These are phyloP conservation scores for Penicillium italicum DNA, from an alignment of 2,329 filamentous ascomycete genomes.

Conservation along the genomic window DNA sequence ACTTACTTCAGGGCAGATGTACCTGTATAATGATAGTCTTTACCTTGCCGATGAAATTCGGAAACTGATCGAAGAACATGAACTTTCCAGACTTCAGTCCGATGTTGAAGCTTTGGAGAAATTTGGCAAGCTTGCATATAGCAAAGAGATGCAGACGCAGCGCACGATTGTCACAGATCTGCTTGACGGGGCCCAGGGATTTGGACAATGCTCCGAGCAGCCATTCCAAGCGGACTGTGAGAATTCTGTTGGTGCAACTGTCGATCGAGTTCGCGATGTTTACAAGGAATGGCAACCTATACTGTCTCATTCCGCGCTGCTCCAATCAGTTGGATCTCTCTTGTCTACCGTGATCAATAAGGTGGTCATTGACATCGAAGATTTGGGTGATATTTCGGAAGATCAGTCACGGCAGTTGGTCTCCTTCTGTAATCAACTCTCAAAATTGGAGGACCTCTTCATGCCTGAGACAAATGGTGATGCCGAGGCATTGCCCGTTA, in stretches of 20 bases:
- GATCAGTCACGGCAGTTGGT: slow-evolving; percentile 59
- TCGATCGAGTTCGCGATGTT: slow-evolving; percentile 56
- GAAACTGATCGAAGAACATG: slow-evolving; percentile 46
- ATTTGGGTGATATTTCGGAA: slow-evolving; percentile 62
- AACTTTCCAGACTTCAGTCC: slow-evolving; percentile 48
- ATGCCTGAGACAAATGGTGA: slow-evolving; percentile 40
- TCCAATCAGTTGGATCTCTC: slow-evolving; percentile 60
- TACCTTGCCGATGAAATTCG: slow-evolving; percentile 56
- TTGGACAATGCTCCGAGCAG: slow-evolving; percentile 56
- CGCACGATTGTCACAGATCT: slow-evolving; percentile 60
- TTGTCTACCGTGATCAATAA: slow-evolving; percentile 56
- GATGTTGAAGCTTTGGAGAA: slow-evolving; percentile 56
- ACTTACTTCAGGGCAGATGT: slow-evolving; percentile 55
- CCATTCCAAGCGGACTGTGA: slow-evolving; percentile 60
- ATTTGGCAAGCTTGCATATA: slow-evolving; percentile 60
- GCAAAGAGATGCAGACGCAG: slow-evolving; percentile 63
- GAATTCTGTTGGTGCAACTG: slow-evolving; percentile 55
- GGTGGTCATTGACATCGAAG: slow-evolving; percentile 60
- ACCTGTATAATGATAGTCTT: slow-evolving; percentile 62
- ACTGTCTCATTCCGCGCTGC: slow-evolving; percentile 56
- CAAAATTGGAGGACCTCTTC: slow-evolving; percentile 57
- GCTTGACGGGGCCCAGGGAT: slow-evolving; percentile 61
- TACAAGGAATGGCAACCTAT: slow-evolving; percentile 56
- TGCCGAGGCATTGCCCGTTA: slow-evolving; percentile 47
- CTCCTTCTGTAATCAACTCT: slow-evolving; percentile 54